These are phyloP conservation scores for Nicotiana tabacum DNA, from an alignment of 257 asterid genomes.

Conservation along the genomic window DNA sequence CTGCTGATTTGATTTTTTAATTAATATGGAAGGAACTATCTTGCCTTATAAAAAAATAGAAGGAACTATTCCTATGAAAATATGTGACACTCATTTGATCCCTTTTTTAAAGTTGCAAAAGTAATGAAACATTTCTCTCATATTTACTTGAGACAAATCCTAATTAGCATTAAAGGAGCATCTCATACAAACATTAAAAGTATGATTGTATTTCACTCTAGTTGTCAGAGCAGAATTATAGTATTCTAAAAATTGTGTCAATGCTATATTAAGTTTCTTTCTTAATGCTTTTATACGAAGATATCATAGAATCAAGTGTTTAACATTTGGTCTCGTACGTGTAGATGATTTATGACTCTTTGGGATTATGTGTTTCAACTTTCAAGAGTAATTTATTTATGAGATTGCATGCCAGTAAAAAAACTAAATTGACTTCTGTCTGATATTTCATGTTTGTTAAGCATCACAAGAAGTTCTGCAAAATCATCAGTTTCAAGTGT, in stretches of 20 bases:
- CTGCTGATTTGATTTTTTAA: background rate
- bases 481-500: background rate
- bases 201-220: background rate
- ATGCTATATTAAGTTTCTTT: background rate
- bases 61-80: background rate
- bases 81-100: background rate
- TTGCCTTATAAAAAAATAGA: background rate
- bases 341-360: background rate
- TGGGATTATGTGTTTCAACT: background rate
- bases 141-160: background rate
- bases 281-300: background rate
- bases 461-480: background rate
- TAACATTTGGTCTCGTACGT: background rate
- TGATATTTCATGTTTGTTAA: background rate
- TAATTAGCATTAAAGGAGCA: background rate
- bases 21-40: background rate
- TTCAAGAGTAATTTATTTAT: background rate
- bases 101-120: background rate
- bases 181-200: background rate
- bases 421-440: background rate
- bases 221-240: background rate
- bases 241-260: background rate
- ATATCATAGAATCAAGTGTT: background rate
- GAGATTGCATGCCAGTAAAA: background rate
- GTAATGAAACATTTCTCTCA: background rate